Conservation (phyloP, 768 basidiomycete genomes). For the Lyophyllum decastes region DNA sequence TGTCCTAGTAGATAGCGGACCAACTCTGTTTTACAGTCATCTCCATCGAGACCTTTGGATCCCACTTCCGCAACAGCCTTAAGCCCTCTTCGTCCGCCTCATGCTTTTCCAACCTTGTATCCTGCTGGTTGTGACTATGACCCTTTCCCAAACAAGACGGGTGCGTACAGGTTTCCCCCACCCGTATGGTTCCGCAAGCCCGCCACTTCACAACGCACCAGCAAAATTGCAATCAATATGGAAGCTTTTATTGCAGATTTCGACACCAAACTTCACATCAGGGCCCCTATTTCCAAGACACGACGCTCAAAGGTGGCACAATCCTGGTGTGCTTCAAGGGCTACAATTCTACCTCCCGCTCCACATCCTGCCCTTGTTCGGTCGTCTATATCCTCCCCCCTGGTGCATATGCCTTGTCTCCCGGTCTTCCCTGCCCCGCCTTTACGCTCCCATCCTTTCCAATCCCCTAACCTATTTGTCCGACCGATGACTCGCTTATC, state of each 20-base stretch:
- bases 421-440: neutral
- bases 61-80: neutral
- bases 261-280: conserved; percentile 10
- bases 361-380: conserved; percentile 28
- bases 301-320: neutral
- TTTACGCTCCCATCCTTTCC: conserved; percentile 3
- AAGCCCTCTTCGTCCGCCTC: conserved; percentile 6
- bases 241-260: conserved; percentile 9
- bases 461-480: conserved; percentile 3
- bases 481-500: neutral
- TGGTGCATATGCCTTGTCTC: neutral
- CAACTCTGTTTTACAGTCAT: neutral
- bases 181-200: conserved; percentile 33
- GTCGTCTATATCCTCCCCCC: neutral
- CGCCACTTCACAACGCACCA: neutral
- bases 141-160: conserved; percentile 12
- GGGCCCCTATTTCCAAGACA: neutral
- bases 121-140: conserved; percentile 10
- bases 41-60: neutral
- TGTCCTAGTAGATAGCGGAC: too few species aligned
- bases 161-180: conserved; percentile 23
- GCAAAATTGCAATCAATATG: neutral
- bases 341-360: conserved; percentile 21
- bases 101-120: conserved; percentile 28
- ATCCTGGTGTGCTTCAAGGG: conserved; percentile 23